A percentile compares a stretch with the other conserved stretches of the same genome.
Evolutionary conservation across 2,329 filamentous ascomycete species (phyloP).

Genomic region (Colletotrichum sp.): DNA sequence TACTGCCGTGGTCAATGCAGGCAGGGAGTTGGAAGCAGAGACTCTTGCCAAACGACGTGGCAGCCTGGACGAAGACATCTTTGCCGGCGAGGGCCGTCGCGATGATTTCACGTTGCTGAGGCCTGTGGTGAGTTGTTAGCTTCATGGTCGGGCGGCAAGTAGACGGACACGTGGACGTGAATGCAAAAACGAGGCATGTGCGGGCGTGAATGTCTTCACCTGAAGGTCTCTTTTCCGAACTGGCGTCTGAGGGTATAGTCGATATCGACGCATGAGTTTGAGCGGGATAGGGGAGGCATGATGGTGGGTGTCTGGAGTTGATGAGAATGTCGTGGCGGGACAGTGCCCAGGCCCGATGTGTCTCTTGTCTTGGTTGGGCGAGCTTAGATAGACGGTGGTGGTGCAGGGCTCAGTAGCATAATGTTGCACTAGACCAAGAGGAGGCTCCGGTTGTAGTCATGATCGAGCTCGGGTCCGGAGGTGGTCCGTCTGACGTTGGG

Average conservation of each 20-base stretch:
- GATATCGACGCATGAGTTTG: slow-evolving; percentile 64
- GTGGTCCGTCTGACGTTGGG: slow-evolving; percentile 11
- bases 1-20: slow-evolving; percentile 84
- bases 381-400: background rate
- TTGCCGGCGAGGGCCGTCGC: slow-evolving; percentile 78
- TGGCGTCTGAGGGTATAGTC: slow-evolving; percentile 77
- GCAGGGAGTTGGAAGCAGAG: slow-evolving; percentile 92
- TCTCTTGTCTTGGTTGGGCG: background rate
- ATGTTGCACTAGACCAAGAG: slow-evolving; percentile 12
- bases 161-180: background rate
- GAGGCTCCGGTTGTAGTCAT: background rate
- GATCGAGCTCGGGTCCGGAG: slow-evolving; percentile 16
- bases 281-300: slow-evolving; percentile 49
- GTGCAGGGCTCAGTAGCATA: slow-evolving; percentile 8
- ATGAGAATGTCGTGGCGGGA: slow-evolving; percentile 1
- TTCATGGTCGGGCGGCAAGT: slow-evolving; percentile 43
- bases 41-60: slow-evolving; percentile 90
- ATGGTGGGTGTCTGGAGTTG: slow-evolving; percentile 15
- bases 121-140: slow-evolving; percentile 36
- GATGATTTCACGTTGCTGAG: slow-evolving; percentile 88
- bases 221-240: slow-evolving; percentile 76
- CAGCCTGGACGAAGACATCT: slow-evolving; percentile 93
- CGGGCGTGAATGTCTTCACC: slow-evolving; percentile 49
- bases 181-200: background rate
- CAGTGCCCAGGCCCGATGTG: background rate